Conservation (phyloP, 1,139 yeast species). For the Candida dubliniensis region DNA sequence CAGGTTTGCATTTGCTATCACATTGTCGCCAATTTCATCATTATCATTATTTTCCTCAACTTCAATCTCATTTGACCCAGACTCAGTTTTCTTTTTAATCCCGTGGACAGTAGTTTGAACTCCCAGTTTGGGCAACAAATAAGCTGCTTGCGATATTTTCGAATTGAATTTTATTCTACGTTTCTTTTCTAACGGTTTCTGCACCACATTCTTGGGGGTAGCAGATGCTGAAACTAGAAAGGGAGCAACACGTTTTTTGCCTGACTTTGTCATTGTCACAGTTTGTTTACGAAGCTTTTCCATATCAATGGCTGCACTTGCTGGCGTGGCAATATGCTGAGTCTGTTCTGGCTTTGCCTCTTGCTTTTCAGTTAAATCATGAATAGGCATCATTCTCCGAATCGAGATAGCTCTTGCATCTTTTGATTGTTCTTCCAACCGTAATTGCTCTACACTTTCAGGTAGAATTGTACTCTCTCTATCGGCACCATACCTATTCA, state of each 20-base stretch:
- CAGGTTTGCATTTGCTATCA: constrained; percentile 21
- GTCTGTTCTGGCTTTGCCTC: constrained; percentile 6
- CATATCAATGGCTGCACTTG: constrained; percentile 10
- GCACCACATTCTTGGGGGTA: constrained; percentile 15
- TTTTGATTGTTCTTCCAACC: constrained; percentile 55
- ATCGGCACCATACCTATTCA: constrained; percentile 85
- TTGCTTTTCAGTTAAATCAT: neutral
- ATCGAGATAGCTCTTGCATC: constrained; percentile 10
- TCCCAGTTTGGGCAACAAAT: constrained; percentile 48
- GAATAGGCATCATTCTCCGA: constrained; percentile 11
- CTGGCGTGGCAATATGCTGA: neutral
- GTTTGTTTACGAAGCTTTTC: constrained; percentile 15
- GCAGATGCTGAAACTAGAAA: constrained; percentile 57
- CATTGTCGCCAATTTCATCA: constrained; percentile 31
- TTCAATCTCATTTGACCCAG: constrained; percentile 13
- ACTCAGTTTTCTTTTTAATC: constrained; percentile 24
- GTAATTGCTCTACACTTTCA: constrained; percentile 78
- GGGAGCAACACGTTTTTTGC: constrained; percentile 87
- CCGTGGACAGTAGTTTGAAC: constrained; percentile 50
- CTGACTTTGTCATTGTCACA: constrained; percentile 67
- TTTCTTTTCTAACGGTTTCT: constrained; percentile 5
- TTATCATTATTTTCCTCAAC: constrained; percentile 41
- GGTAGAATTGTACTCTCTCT: constrained; percentile 82
- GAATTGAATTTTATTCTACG: constrained; percentile 14
- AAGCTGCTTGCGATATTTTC: constrained; percentile 42